phyloP scores from a whole-genome alignment of 1,284 basidiomycete genomes.

The Ganoderma multipileum region DNA sequence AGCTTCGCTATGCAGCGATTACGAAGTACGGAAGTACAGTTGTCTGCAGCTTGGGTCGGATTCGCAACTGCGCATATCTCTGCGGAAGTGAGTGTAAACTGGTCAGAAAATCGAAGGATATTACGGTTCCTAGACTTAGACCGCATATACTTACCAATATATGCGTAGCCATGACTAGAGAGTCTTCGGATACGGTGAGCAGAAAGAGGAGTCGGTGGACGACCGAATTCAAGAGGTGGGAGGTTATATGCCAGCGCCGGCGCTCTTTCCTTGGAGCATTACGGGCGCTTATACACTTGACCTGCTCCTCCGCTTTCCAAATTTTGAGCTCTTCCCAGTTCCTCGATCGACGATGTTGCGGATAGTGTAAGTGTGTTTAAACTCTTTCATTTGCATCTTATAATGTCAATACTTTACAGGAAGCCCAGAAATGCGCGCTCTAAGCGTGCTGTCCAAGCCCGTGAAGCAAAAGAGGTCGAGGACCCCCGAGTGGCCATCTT shows the following conservation, averaged over 20 bases:
- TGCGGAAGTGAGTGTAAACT: too few relatives aligned
- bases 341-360: slow-evolving; percentile 43
- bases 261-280: background rate
- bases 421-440: slow-evolving; percentile 98
- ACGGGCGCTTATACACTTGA: slow-evolving; percentile 19
- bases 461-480: slow-evolving; percentile 91
- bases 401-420: slow-evolving; percentile 47
- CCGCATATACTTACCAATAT: too few relatives aligned
- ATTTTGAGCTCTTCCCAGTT: slow-evolving; percentile 10
- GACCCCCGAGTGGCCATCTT: slow-evolving; percentile 87
- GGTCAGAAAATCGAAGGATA: too few relatives aligned
- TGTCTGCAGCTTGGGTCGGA: too few relatives aligned
- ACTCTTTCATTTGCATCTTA: background rate
- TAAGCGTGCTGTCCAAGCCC: slow-evolving; percentile 91
- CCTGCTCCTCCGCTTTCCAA: slow-evolving; percentile 17
- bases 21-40: too few relatives aligned
- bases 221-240: background rate
- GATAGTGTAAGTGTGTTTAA: slow-evolving; percentile 42
- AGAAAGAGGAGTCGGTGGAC: background rate
- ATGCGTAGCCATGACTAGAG: too few relatives aligned
- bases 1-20: too few relatives aligned
- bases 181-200: too few relatives aligned
- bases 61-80: too few relatives aligned
- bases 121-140: too few relatives aligned
- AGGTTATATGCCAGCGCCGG: background rate